Evolutionary conservation across 2,329 filamentous ascomycete genomes (phyloP), one percentile per base, ranked within the genome.

Genomic region (Sordariomycetes sp.): DNA sequence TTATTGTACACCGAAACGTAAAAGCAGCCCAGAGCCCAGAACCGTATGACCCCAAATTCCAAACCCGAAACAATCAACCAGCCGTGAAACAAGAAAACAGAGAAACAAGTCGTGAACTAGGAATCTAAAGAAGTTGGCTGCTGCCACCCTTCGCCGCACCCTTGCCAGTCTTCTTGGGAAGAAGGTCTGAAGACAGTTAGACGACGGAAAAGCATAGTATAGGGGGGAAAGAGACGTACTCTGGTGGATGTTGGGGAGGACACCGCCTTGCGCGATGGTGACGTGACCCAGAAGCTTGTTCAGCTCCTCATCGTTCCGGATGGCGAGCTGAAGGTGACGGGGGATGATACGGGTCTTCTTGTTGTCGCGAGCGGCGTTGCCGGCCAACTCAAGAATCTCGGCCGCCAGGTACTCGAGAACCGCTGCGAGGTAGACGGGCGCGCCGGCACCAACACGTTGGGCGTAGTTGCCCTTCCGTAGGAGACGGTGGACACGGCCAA

Each of bases 311-410:
- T 97, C 92, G 79, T 96, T 96, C 70, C 94, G 87, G 80, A 99
- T 99, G 76, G 94, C 94, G 67, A 99, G 90, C 81, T 99, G 94
- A 53, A 99, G 85, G 77, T 99, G 94, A 76, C 94, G 90, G 64
- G 94, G 94, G 61, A 97, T 99, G 79, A 99, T 99, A 87, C 94
- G 91, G 64, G 92, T 99, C 88, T 97, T 97, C 89, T 99, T 99
- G 86, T 97, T 96, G 80, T 99, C 94, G 68, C 94, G 92, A 63
- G 94, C 94, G 68, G 94, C 94, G 76, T 99, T 99, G 68, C 94
- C 94, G 74, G 94, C 94, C 78, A 99, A 79, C 79, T 99, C 94
- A 70, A 99, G 90, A 67, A 99, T 96, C 81, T 99, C 94, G 64
- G 94, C 94, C 66, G 94, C 92, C 60, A 99, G 87, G 74, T 99